Evolutionary conservation across 129 eudicot genomes (phyloP).

Genomic region (Kitagawia praeruptora): DNA sequence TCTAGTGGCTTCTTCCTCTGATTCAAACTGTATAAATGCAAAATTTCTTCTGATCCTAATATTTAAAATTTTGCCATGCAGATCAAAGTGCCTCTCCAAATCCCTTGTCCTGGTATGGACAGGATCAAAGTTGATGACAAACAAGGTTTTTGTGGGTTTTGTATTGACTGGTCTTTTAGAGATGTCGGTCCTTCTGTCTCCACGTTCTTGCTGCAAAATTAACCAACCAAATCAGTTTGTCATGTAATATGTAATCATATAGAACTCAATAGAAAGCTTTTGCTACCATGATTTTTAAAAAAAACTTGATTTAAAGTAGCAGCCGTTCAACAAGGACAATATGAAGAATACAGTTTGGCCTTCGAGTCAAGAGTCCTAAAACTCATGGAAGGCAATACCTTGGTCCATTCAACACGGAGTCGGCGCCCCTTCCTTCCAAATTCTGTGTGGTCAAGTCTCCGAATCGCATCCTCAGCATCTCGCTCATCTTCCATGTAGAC

Average conservation of each 20-base stretch:
- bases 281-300: background rate
- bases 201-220: conserved; percentile 60
- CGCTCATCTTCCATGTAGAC: conserved; percentile 76
- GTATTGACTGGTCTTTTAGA: conserved; percentile 37
- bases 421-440: conserved; percentile 73
- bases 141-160: conserved; percentile 58
- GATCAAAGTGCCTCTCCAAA: conserved; percentile 59
- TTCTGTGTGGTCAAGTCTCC: conserved; percentile 51
- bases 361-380: background rate
- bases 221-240: background rate
- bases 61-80: conserved; percentile 48
- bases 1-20: conserved; percentile 56
- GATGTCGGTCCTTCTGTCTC: conserved; percentile 41
- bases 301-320: background rate
- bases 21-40: conserved; percentile 59
- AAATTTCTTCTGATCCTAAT: conserved; percentile 63
- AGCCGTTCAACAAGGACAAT: background rate
- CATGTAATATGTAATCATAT: background rate
- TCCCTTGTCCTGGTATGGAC: conserved; percentile 48
- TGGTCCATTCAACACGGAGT: conserved; percentile 73
- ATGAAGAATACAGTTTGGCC: background rate
- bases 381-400: conserved; percentile 26
- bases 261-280: background rate
- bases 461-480: conserved; percentile 63
- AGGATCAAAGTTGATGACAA: conserved; percentile 67